Evolutionary conservation across 495 filamentous ascomycete genomes (phyloP).

Genomic region (Apodospora peruviana): DNA sequence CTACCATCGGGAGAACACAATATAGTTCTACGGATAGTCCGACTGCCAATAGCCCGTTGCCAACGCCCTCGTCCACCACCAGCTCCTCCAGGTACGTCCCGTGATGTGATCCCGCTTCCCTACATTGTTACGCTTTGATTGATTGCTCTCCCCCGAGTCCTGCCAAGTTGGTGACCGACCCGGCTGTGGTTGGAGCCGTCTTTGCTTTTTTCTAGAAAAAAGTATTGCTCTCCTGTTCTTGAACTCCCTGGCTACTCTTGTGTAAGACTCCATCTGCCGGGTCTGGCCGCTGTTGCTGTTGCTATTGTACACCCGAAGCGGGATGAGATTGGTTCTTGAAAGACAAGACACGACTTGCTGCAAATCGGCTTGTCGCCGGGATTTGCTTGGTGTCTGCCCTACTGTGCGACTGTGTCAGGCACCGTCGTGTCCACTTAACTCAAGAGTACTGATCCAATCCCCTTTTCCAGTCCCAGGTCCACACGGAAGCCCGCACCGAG

Average conservation of each 20-base stretch:
- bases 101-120: conserved; percentile 1
- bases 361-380: conserved; percentile 13
- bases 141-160: conserved; percentile 3
- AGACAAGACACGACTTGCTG: too few species aligned
- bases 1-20: conserved; percentile 32
- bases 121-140: conserved; percentile 1
- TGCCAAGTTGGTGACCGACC: not conserved
- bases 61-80: conserved; percentile 15
- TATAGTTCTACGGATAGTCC: conserved; percentile 7
- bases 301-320: too few species aligned
- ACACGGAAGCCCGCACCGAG: conserved; percentile 35
- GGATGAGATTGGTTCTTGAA: too few species aligned
- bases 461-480: conserved; percentile 25
- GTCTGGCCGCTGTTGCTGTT: too few species aligned
- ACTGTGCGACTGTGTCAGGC: conserved; percentile 24
- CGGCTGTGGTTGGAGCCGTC: not conserved
- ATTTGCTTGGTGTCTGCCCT: conserved; percentile 22
- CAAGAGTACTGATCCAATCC: conserved; percentile 31
- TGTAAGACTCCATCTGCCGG: too few species aligned
- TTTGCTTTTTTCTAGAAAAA: too few species aligned
- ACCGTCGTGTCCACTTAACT: conserved; percentile 31
- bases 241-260: too few species aligned
- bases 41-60: conserved; percentile 21
- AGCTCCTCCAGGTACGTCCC: conserved; percentile 20
- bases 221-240: too few species aligned